These are phyloP conservation scores for Rosa chinensis DNA, from an alignment of 306 rosid genomes.

Conservation along the genomic window DNA sequence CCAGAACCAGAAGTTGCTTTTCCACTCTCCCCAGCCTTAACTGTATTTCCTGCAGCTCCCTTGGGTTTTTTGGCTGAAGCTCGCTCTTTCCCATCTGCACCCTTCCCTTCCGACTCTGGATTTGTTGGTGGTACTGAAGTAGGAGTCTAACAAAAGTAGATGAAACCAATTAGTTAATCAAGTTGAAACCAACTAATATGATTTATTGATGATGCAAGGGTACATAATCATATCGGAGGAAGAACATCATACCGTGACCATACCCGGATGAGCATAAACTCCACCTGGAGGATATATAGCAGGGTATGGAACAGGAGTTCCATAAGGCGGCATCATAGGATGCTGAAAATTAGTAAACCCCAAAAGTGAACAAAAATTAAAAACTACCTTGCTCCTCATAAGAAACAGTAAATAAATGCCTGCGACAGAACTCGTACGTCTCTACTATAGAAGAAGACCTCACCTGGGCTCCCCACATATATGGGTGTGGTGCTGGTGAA, in stretches of 20 bases:
- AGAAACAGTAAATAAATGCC: background rate
- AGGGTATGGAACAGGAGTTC: conserved; percentile 92
- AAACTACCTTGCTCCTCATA: conserved; percentile 3
- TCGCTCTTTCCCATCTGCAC: conserved; percentile 71
- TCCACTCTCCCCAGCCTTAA: conserved; percentile 71
- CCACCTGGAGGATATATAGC: conserved; percentile 92
- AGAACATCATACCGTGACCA: conserved; percentile 58
- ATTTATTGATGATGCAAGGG: background rate
- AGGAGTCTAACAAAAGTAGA: conserved; percentile 56
- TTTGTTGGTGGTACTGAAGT: conserved; percentile 35
- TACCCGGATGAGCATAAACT: conserved; percentile 91
- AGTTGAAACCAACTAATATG: conserved; percentile 18
- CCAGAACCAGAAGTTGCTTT: conserved; percentile 91
- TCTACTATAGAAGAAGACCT: background rate
- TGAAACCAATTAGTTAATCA: conserved; percentile 17
- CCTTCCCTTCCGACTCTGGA: conserved; percentile 63
- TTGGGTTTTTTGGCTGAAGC: conserved; percentile 60
- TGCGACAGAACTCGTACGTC: background rate
- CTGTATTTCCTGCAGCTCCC: conserved; percentile 56
- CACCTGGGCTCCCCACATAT: conserved; percentile 97
- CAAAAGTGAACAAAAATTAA: conserved; percentile 5
- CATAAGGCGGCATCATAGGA: conserved; percentile 87
- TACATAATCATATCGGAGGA: conserved; percentile 1
- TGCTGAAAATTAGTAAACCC: conserved; percentile 57
- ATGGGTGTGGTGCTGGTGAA: conserved; percentile 86